Conservation (phyloP, 345 rosid species). For the Lepidium didymum region DNA sequence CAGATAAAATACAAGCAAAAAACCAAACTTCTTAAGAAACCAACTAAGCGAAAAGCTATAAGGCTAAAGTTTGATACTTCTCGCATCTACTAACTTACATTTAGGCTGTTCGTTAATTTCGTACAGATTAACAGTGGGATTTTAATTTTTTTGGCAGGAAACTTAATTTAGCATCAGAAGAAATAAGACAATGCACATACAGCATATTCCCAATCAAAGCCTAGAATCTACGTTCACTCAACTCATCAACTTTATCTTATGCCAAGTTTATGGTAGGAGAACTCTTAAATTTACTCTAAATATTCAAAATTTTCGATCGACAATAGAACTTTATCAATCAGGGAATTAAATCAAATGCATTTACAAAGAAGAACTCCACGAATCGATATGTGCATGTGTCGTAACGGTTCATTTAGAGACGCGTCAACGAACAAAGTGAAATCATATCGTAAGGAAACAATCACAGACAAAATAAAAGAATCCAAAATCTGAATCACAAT, state of each 20-base stretch:
- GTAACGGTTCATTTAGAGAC: neutral
- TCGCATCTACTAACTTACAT: neutral
- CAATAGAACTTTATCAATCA: neutral
- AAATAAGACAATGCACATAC: neutral
- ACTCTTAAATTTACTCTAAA: neutral
- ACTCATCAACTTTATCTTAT: neutral
- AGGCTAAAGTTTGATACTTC: neutral
- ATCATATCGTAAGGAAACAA: neutral
- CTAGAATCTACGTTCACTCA: neutral
- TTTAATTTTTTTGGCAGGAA: neutral
- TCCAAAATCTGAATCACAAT: constrained; percentile 4
- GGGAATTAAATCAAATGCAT: neutral
- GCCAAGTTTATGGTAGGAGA: neutral
- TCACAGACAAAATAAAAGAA: neutral
- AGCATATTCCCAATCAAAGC: neutral
- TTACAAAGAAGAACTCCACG: neutral
- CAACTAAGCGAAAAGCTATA: neutral
- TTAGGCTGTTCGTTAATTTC: neutral
- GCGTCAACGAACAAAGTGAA: constrained; percentile 11
- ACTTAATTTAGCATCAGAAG: neutral
- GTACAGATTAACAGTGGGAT: neutral
- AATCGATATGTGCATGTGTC: constrained; percentile 17
- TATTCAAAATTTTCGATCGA: constrained; percentile 14
- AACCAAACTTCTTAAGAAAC: neutral
- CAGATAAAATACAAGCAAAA: neutral